phyloP scores from a whole-genome alignment of 2,329 filamentous ascomycete genomes.

The Botrytis paeoniae region DNA sequence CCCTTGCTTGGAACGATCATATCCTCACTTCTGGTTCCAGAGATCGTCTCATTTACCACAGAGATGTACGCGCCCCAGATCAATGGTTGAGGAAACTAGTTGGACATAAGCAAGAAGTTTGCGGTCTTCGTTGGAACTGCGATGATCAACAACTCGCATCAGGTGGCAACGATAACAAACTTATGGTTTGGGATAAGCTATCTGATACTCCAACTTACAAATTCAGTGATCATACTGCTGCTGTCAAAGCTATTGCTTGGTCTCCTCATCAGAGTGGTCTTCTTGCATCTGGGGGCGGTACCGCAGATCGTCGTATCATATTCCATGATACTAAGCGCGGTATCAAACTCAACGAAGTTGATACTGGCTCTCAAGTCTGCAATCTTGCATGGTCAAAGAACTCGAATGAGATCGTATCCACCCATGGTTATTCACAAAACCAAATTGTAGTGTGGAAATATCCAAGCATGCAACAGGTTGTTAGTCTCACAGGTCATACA shows the following conservation, averaged over 20 bases:
- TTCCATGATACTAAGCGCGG: constrained; percentile 96
- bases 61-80: constrained; percentile 88
- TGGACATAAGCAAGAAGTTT: constrained; percentile 97
- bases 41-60: constrained; percentile 90
- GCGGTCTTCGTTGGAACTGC: constrained; percentile 93
- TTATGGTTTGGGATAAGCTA: constrained; percentile 97
- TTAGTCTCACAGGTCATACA: constrained; percentile 91
- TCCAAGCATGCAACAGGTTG: constrained; percentile 95
- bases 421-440: constrained; percentile 96
- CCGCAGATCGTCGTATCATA: constrained; percentile 92
- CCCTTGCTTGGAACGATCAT: constrained; percentile 96
- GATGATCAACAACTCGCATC: constrained; percentile 93
- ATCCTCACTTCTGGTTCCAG: constrained; percentile 94
- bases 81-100: constrained; percentile 85
- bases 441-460: constrained; percentile 99
- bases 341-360: constrained; percentile 77
- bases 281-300: constrained; percentile 93
- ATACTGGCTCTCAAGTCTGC: constrained; percentile 98
- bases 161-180: constrained; percentile 96
- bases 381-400: constrained; percentile 97
- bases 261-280: constrained; percentile 93
- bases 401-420: constrained; percentile 95
- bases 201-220: constrained; percentile 91
- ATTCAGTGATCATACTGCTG: constrained; percentile 90
- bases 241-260: constrained; percentile 97